Evolutionary conservation across 2,329 filamentous ascomycete species (phyloP), one percentile per base, ranked within the genome.

Genomic region (Diaporthe eres): DNA sequence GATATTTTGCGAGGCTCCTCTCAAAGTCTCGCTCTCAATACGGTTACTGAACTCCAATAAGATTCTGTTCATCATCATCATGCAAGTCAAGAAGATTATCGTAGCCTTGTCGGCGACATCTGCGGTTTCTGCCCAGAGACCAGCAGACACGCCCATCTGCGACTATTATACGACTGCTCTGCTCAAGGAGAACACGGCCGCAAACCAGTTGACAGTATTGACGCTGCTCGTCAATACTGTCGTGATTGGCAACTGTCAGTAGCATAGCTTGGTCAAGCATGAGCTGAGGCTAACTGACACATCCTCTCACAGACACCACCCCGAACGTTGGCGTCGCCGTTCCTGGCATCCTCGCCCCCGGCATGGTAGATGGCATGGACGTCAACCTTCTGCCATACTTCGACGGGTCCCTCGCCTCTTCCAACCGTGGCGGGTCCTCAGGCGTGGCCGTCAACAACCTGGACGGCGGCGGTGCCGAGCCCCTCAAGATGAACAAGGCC

Each of bases 131-230:
- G 86, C 87, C 28, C 87, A 90, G 81, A 86, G 89, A 60, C 88
- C 88, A 4, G 70, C 81, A 17, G 85, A 88, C 79, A 85, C 81
- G 3, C 87, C 88, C 76, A 88, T 92, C 78, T 92, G 91, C 82
- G 90, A 92, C 84, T 91, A 91, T 82, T 92, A 92, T 83, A 92
- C 90, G 47, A 90, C 85, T 4, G 87, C 88, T n/a, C 81, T 92
- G 15, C 85, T 92, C 72, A 89, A 86, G 81, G 85, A 90, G 53
- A 92, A 92, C 84, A 92, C 88, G 51, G 88, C 89, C 25, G 86
- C 84, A 42, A 92, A 91, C 81, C 90, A 93, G 81, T 83, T 86
- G 72, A 88, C 86, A 0, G 84, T 92, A 3, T 79, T 92, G 79
- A 90, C 87, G 2, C 83, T 90, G 1, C 81, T 92, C 5, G 90